Evolutionary conservation across 371 early-diverging fungal genomes (phyloP).

Genomic region (Entomophthora muscae): DNA sequence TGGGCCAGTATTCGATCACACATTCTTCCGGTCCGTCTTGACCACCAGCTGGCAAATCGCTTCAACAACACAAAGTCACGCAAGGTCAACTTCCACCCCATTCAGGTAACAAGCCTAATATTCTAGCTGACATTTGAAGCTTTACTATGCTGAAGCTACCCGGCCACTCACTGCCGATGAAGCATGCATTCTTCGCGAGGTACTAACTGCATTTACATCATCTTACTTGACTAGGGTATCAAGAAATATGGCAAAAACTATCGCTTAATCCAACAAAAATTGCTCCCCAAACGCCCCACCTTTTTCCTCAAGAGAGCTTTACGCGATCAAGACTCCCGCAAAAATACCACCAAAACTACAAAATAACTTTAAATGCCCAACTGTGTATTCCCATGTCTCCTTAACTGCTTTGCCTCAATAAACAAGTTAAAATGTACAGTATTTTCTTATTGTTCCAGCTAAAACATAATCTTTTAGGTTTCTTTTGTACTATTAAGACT

Average conservation of each 20-base stretch:
- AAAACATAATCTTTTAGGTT: too few species aligned
- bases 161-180: conserved; percentile 22
- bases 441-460: too few species aligned
- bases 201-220: neutral
- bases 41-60: conserved; percentile 20
- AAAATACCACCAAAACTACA: neutral
- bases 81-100: conserved; percentile 15
- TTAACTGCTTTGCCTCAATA: too few species aligned
- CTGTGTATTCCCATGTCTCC: too few species aligned
- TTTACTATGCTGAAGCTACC: conserved; percentile 16
- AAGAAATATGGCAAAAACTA: conserved; percentile 20
- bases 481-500: too few species aligned
- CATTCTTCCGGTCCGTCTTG: conserved; percentile 20
- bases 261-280: conserved; percentile 14
- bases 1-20: conserved; percentile 19
- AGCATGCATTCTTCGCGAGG: conserved; percentile 15
- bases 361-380: too few species aligned
- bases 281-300: conserved; percentile 19
- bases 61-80: conserved; percentile 20
- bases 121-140: conserved; percentile 8
- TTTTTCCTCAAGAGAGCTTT: conserved; percentile 17
- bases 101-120: conserved; percentile 11
- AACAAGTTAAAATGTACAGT: too few species aligned
- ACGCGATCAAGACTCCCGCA: neutral
- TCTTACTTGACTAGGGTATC: conserved; percentile 12